Conservation (phyloP, 805 yeast genomes). For the Starmerella sp. region DNA sequence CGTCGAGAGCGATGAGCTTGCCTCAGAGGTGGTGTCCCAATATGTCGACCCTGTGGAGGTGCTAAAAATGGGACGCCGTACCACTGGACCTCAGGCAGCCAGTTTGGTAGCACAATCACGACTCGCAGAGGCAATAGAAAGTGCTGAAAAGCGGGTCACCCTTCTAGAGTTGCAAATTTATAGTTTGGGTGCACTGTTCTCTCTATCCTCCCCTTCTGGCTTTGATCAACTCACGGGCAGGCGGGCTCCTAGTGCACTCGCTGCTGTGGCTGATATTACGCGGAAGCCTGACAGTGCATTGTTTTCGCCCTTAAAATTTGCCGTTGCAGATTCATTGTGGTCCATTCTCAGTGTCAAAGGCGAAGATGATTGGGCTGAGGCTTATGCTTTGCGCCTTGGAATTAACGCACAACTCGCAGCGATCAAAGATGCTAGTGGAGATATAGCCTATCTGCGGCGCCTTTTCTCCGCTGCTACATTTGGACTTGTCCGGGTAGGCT, state of each 20-base stretch:
- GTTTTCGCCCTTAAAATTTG: not conserved
- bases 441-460: not conserved
- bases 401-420: not conserved
- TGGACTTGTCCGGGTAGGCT: not conserved
- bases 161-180: conserved; percentile 8
- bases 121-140: not conserved
- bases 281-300: not conserved
- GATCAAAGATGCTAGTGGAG: not conserved
- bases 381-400: not conserved
- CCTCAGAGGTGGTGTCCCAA: not conserved
- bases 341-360: not conserved
- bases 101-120: not conserved
- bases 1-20: not conserved
- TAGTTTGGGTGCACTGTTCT: conserved; percentile 3
- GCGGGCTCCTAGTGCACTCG: conserved; percentile 9
- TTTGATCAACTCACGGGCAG: not conserved
- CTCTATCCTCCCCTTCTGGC: not conserved
- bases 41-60: not conserved
- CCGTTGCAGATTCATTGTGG: conserved; percentile 4
- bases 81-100: not conserved
- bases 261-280: conserved; percentile 5
- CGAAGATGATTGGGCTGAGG: not conserved
- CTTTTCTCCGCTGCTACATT: not conserved
- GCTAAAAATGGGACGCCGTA: not conserved
- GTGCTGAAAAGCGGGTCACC: not conserved